A percentile compares a stretch with the other conserved stretches of the same genome.
These are phyloP conservation scores for Globisporangium canariense DNA, from an alignment of 352 stramenopile species.

Conservation along the genomic window DNA sequence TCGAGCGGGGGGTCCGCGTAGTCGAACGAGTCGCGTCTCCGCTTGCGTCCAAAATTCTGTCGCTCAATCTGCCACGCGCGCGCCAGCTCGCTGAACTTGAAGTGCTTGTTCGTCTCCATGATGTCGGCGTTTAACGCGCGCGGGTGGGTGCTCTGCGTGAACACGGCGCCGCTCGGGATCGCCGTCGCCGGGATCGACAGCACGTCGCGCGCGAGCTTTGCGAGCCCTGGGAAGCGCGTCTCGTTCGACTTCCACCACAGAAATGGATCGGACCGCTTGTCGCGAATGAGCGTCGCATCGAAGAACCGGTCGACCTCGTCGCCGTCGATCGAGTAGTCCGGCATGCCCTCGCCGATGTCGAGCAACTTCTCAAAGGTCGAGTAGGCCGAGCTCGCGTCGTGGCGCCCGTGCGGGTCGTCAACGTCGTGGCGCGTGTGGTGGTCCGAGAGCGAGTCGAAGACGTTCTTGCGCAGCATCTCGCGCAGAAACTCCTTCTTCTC, in stretches of 20 bases:
- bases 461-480: slow-evolving; percentile 70
- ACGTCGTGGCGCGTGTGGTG: slow-evolving; percentile 43
- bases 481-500: slow-evolving; percentile 74
- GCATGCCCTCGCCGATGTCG: slow-evolving; percentile 77
- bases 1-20: slow-evolving; percentile 63
- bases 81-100: slow-evolving; percentile 72
- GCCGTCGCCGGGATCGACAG: slow-evolving; percentile 70
- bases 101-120: slow-evolving; percentile 67
- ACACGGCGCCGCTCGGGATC: slow-evolving; percentile 63
- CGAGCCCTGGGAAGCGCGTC: slow-evolving; percentile 63
- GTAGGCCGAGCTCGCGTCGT: slow-evolving; percentile 67
- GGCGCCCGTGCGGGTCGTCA: slow-evolving; percentile 39
- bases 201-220: slow-evolving; percentile 73
- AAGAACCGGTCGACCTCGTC: slow-evolving; percentile 84
- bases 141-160: slow-evolving; percentile 62
- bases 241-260: slow-evolving; percentile 85
- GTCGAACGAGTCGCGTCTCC: slow-evolving; percentile 73
- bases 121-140: slow-evolving; percentile 52
- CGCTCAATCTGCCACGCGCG: slow-evolving; percentile 78
- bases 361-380: slow-evolving; percentile 79
- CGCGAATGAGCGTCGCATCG: slow-evolving; percentile 70
- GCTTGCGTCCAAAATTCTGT: slow-evolving; percentile 72
- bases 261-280: slow-evolving; percentile 78
- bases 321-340: slow-evolving; percentile 72
- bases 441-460: slow-evolving; percentile 62